Percentiles rank a stretch among this genome's conserved stretches.
phyloP scores from a whole-genome alignment of 2,329 filamentous ascomycete genomes.

The Curvularia spicifera region DNA sequence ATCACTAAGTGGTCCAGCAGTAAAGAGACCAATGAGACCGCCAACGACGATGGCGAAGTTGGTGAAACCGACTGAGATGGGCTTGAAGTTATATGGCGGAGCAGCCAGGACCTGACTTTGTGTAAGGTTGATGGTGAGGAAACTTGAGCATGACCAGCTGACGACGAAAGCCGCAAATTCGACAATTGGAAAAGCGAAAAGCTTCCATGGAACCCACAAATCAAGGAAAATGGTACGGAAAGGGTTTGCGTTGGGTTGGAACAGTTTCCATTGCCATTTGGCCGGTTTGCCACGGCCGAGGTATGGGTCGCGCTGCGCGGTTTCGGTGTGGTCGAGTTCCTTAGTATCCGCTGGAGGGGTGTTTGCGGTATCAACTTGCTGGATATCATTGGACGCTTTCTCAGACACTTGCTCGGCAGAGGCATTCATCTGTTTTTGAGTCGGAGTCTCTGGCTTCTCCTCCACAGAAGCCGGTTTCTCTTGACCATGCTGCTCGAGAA shows the following conservation, averaged over 20 bases:
- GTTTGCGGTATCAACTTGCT: slow-evolving; percentile 31
- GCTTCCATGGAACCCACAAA: slow-evolving; percentile 67
- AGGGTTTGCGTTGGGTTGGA: slow-evolving; percentile 57
- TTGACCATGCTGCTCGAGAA: slow-evolving; percentile 37
- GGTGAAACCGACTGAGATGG: slow-evolving; percentile 60
- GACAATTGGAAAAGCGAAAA: slow-evolving; percentile 68
- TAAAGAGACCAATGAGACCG: slow-evolving; percentile 60
- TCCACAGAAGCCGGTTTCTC: slow-evolving; percentile 12
- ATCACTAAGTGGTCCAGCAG: slow-evolving; percentile 63
- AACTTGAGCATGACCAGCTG: slow-evolving; percentile 64
- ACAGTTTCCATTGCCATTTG: slow-evolving; percentile 63
- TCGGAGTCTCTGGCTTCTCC: slow-evolving; percentile 28
- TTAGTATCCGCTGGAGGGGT: slow-evolving; percentile 28
- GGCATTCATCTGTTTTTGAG: slow-evolving; percentile 18
- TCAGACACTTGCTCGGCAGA: slow-evolving; percentile 31
- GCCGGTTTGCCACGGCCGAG: slow-evolving; percentile 63
- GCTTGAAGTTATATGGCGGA: slow-evolving; percentile 62
- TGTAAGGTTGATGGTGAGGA: slow-evolving; percentile 68
- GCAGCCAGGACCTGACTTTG: slow-evolving; percentile 61
- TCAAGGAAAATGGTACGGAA: slow-evolving; percentile 58
- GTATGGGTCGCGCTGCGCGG: slow-evolving; percentile 59
- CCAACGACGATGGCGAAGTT: slow-evolving; percentile 65
- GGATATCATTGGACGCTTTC: slow-evolving; percentile 33
- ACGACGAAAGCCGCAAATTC: slow-evolving; percentile 68
- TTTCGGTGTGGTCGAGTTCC: slow-evolving; percentile 40